phyloP scores from a whole-genome alignment of 2,329 filamentous ascomycete genomes.

The Trichoderma polysporum region DNA sequence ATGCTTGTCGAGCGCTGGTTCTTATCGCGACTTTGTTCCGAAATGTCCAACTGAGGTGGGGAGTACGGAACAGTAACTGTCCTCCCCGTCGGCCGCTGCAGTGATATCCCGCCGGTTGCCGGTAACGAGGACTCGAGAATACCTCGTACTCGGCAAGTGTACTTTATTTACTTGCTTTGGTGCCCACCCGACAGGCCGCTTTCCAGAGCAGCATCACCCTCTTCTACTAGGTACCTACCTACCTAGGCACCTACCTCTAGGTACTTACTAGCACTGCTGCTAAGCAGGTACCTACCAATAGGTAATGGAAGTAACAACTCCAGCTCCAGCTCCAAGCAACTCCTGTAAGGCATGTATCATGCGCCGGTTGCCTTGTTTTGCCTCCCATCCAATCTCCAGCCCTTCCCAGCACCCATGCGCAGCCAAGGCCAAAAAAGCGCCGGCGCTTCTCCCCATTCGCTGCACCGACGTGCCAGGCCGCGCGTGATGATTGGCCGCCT shows the following conservation, averaged over 20 bases:
- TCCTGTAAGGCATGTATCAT: constrained; percentile 14
- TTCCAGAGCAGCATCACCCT: too few species aligned
- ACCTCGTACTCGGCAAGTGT: constrained; percentile 11
- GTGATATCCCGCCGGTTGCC: neutral
- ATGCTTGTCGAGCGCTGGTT: too few species aligned
- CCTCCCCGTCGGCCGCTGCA: neutral
- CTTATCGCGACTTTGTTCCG: neutral
- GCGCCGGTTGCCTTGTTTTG: constrained; percentile 8
- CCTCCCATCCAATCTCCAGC: constrained; percentile 8
- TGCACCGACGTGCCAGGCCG: constrained; percentile 3
- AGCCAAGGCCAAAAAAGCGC: neutral
- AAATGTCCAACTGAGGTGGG: neutral
- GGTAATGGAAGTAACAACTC: neutral
- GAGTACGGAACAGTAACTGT: neutral
- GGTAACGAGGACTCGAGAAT: neutral
- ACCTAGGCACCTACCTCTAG: too few species aligned
- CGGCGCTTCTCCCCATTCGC: constrained; percentile 15
- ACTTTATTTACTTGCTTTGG: too few species aligned
- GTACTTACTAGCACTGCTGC: neutral
- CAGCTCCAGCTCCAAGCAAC: neutral
- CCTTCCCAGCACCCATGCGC: neutral
- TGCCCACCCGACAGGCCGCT: too few species aligned
- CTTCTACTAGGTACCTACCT: too few species aligned
- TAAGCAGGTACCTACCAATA: neutral
- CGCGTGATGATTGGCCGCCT: constrained; percentile 9